Conservation (phyloP, 495 filamentous ascomycete species). For the Daldinia bambusicola region DNA sequence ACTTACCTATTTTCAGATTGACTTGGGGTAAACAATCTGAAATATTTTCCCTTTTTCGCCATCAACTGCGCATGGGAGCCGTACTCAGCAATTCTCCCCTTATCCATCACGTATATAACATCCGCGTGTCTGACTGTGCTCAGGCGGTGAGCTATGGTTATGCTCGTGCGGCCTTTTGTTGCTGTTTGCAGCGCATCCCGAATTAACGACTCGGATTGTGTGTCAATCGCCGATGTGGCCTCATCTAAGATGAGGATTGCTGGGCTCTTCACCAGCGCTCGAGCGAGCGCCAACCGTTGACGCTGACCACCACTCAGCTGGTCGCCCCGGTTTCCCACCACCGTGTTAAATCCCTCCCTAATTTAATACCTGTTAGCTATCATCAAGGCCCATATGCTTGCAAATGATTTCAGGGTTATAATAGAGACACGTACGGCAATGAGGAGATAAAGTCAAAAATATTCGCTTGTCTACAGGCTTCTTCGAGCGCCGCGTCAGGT, state of each 20-base stretch:
- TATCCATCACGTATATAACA: slow-evolving; percentile 75
- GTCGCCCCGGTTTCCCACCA: slow-evolving; percentile 66
- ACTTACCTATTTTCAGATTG: too few relatives aligned
- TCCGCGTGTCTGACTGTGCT: slow-evolving; percentile 78
- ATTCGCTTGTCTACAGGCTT: too few relatives aligned
- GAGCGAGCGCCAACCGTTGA: slow-evolving; percentile 71
- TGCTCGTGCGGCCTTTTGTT: slow-evolving; percentile 70
- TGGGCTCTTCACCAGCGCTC: slow-evolving; percentile 73
- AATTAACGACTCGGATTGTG: slow-evolving; percentile 55
- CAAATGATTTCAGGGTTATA: too few relatives aligned
- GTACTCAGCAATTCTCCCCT: slow-evolving; percentile 68
- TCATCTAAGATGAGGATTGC: slow-evolving; percentile 81
- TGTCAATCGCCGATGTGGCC: slow-evolving; percentile 71
- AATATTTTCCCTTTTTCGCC: too few relatives aligned
- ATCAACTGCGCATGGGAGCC: slow-evolving; percentile 75
- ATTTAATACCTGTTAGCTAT: too few relatives aligned
- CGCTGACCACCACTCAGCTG: slow-evolving; percentile 72
- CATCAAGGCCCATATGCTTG: too few relatives aligned
- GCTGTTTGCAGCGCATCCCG: slow-evolving; percentile 51
- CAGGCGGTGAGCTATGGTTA: slow-evolving; percentile 81
- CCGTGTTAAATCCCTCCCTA: too few relatives aligned
- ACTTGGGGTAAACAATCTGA: too few relatives aligned
- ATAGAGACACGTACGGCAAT: too few relatives aligned
- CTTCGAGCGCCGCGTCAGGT: too few relatives aligned
- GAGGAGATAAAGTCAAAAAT: too few relatives aligned